Evolutionary conservation across 768 basidiomycete species (phyloP), one percentile per base, ranked within the genome.

Genomic region (Lepiota venenata): DNA sequence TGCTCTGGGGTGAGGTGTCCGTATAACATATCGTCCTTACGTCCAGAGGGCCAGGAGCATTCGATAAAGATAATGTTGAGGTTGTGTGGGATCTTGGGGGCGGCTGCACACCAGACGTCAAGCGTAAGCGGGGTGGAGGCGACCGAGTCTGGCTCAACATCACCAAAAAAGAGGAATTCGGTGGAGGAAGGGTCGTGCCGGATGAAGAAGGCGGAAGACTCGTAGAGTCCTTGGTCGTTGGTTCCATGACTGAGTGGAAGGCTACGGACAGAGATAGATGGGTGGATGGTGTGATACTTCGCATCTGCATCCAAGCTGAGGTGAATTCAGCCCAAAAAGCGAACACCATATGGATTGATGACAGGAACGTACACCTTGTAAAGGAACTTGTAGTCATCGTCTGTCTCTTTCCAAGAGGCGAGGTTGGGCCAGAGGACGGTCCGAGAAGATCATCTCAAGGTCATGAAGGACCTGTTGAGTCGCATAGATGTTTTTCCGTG

Each of bases 81-180:
- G 3, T 71, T 74, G 20, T 82, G 74, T 0, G 83, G 83, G 60
- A 97, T 83, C 67, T 84, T 85, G 42, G 81, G 74, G 4, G 94
- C 94, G 0, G 93, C 93, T 22, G 75, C 80, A 38, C 78, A 80
- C 96, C 95, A 98, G 44, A 98, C 85, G 39, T 75, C 69, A 22
- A 75, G 73, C 37, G 85, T 95, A 47, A 73, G 77, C 4, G 87
- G 86, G 12, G 71, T 67, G 14, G 64, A 58, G 5, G 88, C 77
- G 44, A 94, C 61, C 47, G 80, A 80, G 70, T 95, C 92, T 8
- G 92, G 91, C 63, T 95, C 92, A 56, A 97, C 87, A 69, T 96
- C 94, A 0, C 96, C 96, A 61, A 97, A 96, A 70, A 98, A 98
- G 36, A 98, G 74, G 59, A 98, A 85, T 66, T 96, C 91, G 44